A percentile compares a stretch with the other conserved stretches of the same genome.
Evolutionary conservation across 495 filamentous ascomycete genomes (phyloP).

Genomic region (Monascus purpureus): DNA sequence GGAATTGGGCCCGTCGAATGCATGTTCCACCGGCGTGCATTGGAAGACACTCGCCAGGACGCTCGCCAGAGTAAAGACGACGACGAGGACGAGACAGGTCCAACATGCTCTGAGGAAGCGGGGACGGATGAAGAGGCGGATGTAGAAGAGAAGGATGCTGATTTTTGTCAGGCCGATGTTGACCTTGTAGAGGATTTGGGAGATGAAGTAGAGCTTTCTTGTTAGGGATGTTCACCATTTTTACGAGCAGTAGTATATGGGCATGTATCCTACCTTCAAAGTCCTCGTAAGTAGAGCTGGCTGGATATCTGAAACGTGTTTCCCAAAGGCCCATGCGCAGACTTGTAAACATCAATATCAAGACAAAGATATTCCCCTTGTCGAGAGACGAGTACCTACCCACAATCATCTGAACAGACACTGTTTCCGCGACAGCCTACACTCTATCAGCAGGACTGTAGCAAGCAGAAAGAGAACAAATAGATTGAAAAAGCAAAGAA

Average conservation of each 20-base stretch:
- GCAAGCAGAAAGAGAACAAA: too few species aligned
- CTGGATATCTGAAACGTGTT: constrained; percentile 3
- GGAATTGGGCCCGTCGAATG: constrained; percentile 18
- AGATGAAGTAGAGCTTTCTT: constrained; percentile 10
- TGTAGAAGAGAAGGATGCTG: constrained; percentile 25
- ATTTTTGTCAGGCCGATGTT: constrained; percentile 23
- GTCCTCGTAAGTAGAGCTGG: constrained; percentile 1
- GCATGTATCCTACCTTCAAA: constrained; percentile 5
- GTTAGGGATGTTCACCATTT: background rate
- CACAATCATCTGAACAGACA: constrained; percentile 7
- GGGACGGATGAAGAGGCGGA: constrained; percentile 19
- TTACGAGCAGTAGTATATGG: too few species aligned
- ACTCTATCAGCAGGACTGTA: background rate
- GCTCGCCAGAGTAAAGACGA: constrained; percentile 21
- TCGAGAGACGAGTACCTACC: background rate
- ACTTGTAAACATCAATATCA: constrained; percentile 1
- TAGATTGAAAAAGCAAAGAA: background rate
- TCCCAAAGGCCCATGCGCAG: constrained; percentile 6
- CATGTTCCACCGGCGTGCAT: constrained; percentile 25
- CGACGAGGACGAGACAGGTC: constrained; percentile 7
- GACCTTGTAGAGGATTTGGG: constrained; percentile 21
- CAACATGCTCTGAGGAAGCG: constrained; percentile 7
- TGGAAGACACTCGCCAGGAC: constrained; percentile 30
- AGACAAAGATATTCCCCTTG: background rate
- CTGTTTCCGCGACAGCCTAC: constrained; percentile 5